Evolutionary conservation across 768 basidiomycete genomes (phyloP), one percentile per base, ranked within the genome.

Genomic region (Lentinula edodes): DNA sequence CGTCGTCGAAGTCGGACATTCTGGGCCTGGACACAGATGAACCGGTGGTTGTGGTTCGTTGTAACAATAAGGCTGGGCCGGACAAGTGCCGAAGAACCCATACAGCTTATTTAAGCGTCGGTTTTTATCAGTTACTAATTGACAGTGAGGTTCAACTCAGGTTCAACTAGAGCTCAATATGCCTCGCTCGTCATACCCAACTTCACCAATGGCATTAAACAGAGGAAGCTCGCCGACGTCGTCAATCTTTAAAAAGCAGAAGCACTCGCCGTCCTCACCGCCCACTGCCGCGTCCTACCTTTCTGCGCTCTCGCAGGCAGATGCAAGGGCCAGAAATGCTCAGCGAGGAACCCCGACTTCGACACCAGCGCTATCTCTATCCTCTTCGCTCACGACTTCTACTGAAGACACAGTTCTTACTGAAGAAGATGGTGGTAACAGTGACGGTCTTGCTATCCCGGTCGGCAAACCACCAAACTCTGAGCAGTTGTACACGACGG

Each of bases 291-390:
- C 83, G 12, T 82, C 82, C 42, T 87, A 86, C 69, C 77, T 87
- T 10, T 80, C 83, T 53, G 86, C 84, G 8, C 75, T 87, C 16
- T 83, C 83, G 18, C 71, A 83, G 70, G 85, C 84, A 16, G 91
- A 93, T 70, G 86, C 89, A 43, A 81, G 86, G 54, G 84, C 86
- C 8, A 83, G 88, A 61, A 74, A 74, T 59, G 73, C 68, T 16
- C 65, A 60, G 42, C 71, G 73, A 35, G 83, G 87, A 15, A 76
- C 82, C 10, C 84, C 87, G 10, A 77, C 82, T 0, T 83, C 87
- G 5, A 90, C 89, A 1, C 89, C 89, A 1, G 84, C 90, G 0
- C 75, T 90, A 13, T 91, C 91, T 0, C 75, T 88, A 8, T 90
- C 90, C 3, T 90, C 90, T 0, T 89, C 88, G 1, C 68, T 87